Evolutionary conservation across 306 rosid species (phyloP), one percentile per base, ranked within the genome.

Genomic region (Betula pendula): DNA sequence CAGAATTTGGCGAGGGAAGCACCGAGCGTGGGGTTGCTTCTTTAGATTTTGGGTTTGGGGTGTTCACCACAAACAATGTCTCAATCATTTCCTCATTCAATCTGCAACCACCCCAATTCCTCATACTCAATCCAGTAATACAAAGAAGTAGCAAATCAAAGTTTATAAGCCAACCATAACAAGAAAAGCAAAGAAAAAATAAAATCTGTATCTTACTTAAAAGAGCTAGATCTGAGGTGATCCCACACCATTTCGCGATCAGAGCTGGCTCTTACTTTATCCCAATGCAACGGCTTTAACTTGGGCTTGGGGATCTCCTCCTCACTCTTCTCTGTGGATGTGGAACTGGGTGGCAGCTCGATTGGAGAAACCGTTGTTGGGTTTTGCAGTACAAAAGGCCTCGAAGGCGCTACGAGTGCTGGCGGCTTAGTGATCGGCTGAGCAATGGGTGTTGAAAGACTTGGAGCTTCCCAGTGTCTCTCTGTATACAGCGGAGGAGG

Each of bases 231-330:
- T 88, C 91, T 83, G 82, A 92, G 86, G 56, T 95, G 99, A 89
- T 95, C 99, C 99, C 99, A 95, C 84, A 91, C 99, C 99, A 88
- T 95, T 80, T 88, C 99, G 45, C 97, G 92, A 77, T 91, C 96
- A 29, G 99, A 95, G 76, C 96, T 95, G 0, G 99, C 97, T 85
- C 97, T 90, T 42, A 95, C 99, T 89, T 95, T 95, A 67, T 95
- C 99, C 99, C 99, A 95, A 82, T 95, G 99, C 55, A 95, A 84
- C 2, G 97, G 96, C 90, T 95, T 95, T 81, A 95, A 78, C 87
- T 88, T 95, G 3, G 92, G 97, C 38, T 95, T 95, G 2, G 86
- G 84, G 48, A 52, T 79, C 73, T 87, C 97, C 73, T 87, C 97
- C 69, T 81, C 96, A 25, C 73, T 73, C 15, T 71, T 81, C 75